Base-by-base conservation (phyloP, 495 filamentous ascomycete genomes). In the Rusavskia elegans region DNA sequence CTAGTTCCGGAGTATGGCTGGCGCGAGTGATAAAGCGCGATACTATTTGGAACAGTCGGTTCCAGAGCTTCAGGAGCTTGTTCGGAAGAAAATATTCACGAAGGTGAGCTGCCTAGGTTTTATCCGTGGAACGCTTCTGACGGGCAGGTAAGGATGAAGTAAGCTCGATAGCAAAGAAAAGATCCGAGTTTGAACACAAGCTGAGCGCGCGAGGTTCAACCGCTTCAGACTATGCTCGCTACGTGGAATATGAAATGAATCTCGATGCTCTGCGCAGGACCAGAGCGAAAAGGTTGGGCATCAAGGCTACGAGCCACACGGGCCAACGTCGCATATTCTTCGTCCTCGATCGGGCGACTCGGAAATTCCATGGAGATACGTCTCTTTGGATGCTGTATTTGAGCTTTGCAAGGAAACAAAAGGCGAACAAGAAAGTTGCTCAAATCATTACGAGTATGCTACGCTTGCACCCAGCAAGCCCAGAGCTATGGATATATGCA, bases 311-410 rank as follows among this genome's bases (percentile, higher is more conserved):
- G 8, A 71, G 70, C 17, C 76, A 84, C 65, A 75, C 75, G 46
- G 85, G 87, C 38, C 80, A 90, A 60, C 79, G 82, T 30, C 81
- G 87, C 32, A 85, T 94, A 56, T 89, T 95, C 62, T 84, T 82
- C 62, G 79, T 97, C 54, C 79, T 95, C 27, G 87, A 96, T 61
- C 82, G 92, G 36, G 89, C 80, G 25, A 90, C 88, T 13, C 76
- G 78, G 63, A 89, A 85, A 58, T 92, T 96, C 63, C 82, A 82
- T 3, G 89, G 87, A 1, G 84, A 84, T 61, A 51, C 90, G 13
- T 78, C 74, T 11, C 69, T 97, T n/a, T 99, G 92, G 92, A 78
- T 86, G 62, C 84, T 90, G 57, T 96, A 95, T 63, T 80, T 96
- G 45, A 80, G 85, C 39, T 96, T 84, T 66, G 82, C 85, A 5